Base-by-base conservation (phyloP, 768 basidiomycete species). In the Tricholomella constricta region DNA sequence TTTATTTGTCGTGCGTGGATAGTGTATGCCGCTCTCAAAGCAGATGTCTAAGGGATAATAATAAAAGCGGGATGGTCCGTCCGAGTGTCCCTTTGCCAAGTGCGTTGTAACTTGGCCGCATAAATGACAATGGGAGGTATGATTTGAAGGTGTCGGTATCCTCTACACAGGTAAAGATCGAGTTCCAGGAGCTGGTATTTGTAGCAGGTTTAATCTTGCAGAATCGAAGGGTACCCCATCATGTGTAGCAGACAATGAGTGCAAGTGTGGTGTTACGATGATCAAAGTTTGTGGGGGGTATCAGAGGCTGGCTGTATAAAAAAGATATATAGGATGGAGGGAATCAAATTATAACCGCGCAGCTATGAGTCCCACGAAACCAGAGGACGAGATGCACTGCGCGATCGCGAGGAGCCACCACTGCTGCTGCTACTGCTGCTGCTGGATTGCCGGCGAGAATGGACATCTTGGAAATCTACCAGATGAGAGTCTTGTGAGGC, bases 391-490 rank as follows among this genome's bases (percentile, higher is more conserved):
- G 60, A 55, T 45, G 61, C 17, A 37, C 54, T 62, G 40, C 59
- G 58, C 17, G 65, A 58, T 35, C 65, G 52, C 11, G 64, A 62
- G 23, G 66, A 50, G 12, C 23, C 41, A n/a, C 42, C 42, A 43
- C 42, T 14, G n/a, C 57, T 31, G 36, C 42, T 23, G 17, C 42
- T 54, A 12, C 54, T 52, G 56, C 58, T 60, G 53, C 58, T 62
- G 44, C 64, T 61, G 26, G 62, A 61, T 49, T 57, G 61, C 45
- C 62, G 57, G 27, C 62, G 64, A 52, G 68, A 63, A 12, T 63
- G 62, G 14, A 57, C 19, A 53, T 63, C 62, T n/a, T 37, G 45
- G 29, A 59, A 44, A 53, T 65, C 58, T 11, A 61, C 56, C 29
- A 64, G 53, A 8, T 55, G 53, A 14, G 51, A 55, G 25, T 64